Evolutionary conservation across 75 land plant species (phyloP), one percentile per base, ranked within the genome.

Genomic region (Selaginella moellendorffii): DNA sequence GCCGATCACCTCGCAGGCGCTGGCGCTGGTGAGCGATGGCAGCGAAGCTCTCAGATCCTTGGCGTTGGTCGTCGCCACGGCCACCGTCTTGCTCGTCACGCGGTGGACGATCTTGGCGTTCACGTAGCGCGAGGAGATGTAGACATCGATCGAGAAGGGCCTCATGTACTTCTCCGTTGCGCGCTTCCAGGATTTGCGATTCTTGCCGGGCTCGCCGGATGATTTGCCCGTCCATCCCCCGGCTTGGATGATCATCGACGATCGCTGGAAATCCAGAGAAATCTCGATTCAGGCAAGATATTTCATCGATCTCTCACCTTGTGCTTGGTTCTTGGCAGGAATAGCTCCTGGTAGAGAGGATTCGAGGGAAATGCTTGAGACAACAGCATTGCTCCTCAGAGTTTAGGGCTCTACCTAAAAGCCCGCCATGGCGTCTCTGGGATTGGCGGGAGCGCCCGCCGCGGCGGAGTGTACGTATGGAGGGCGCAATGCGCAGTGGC

Each of bases 71-170:
- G 83, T 92, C 0, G 96, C 97, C 25, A 85, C 93, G 0, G 97
- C 80, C 60, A 92, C 73, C 42, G 82, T 84, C 52, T 83, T 85
- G 75, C 89, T 83, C 23, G 97, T 92, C 31, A 79, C 82, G 25
- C 97, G 74, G 71, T 92, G 97, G 79, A 92, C 78, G 30, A 92
- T 86, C 69, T 92, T 92, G 12, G 97, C 97, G 65, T 85, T 85
- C 24, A 92, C 67, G 54, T 81, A 88, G 42, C 76, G 67, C 62
- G 79, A 80, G 14, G 96, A 88, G 68, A 92, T 83, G 80, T 79
- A 88, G 23, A 92, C 84, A 61, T 88, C 79, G 21, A 92, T 79
- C 30, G 83, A 59, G 73, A 92, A 92, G 0, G 97, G 97, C 76
- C 81, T 77, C 90, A 88, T 88, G 72, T 77, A 92, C 84, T 85